phyloP scores from a whole-genome alignment of 1,139 yeast genomes.

The Zygotorulaspora mrakii region DNA sequence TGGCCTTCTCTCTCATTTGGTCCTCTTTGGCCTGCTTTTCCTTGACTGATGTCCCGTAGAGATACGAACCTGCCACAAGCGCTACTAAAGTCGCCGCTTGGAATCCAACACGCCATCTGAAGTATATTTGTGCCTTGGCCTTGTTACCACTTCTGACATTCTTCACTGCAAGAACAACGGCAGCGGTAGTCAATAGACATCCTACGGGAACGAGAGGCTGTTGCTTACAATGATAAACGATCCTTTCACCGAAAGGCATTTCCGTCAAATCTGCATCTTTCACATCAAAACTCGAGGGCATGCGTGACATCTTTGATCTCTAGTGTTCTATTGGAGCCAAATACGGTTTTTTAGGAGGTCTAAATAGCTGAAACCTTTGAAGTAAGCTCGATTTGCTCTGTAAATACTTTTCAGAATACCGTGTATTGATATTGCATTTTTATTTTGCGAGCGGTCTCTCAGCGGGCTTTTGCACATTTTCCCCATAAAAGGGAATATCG shows the following conservation, averaged over 20 bases:
- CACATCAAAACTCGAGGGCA: constrained; percentile 39
- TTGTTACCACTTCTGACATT: constrained; percentile 72
- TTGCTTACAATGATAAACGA: constrained; percentile 50
- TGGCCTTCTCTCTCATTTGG: constrained; percentile 57
- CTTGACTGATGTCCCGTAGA: constrained; percentile 45
- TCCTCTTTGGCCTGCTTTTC: constrained; percentile 56
- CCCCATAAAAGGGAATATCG: too few species aligned
- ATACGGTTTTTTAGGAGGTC: background rate
- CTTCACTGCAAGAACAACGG: constrained; percentile 72
- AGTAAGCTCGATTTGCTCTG: too few species aligned
- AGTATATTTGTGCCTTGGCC: constrained; percentile 75
- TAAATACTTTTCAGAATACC: too few species aligned
- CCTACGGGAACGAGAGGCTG: constrained; percentile 85
- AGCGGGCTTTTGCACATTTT: too few species aligned
- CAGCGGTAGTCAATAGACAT: constrained; percentile 70
- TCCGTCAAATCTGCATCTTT: constrained; percentile 28
- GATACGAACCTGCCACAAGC: constrained; percentile 70
- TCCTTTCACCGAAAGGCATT: constrained; percentile 36
- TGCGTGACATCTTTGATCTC: constrained; percentile 31
- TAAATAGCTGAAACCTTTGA: background rate
- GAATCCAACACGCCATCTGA: constrained; percentile 83
- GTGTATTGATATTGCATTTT: too few species aligned
- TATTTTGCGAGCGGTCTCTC: too few species aligned
- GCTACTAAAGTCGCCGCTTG: constrained; percentile 83
- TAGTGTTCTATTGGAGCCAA: too few species aligned